These are phyloP conservation scores for Neonectria punicea DNA, from an alignment of 2,329 filamentous ascomycete genomes.

Conservation along the genomic window DNA sequence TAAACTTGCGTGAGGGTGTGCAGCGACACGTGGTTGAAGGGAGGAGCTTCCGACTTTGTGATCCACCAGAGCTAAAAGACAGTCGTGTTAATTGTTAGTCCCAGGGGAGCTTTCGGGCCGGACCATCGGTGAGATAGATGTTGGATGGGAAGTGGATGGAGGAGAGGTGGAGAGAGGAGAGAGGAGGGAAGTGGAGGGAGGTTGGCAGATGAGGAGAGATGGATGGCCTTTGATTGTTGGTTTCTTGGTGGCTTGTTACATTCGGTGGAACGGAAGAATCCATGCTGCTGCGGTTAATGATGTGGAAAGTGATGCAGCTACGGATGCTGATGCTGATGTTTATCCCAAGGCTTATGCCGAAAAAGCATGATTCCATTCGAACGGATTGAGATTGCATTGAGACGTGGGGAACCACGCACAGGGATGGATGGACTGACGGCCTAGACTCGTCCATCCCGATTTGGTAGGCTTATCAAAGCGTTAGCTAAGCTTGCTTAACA, in stretches of 20 bases:
- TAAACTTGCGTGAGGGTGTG: not conserved
- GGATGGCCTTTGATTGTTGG: no score
- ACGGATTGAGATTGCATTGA: no score
- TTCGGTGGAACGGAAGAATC: no score
- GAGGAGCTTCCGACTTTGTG: not conserved
- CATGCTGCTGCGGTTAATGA: no score
- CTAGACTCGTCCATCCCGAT: not conserved
- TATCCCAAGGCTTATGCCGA: no score
- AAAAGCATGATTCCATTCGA: no score
- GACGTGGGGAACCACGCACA: no score
- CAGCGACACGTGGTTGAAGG: conserved; percentile 17
- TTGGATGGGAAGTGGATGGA: not conserved
- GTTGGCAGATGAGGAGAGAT: not conserved
- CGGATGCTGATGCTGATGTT: no score
- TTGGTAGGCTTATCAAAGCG: conserved; percentile 39
- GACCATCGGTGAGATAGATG: not conserved
- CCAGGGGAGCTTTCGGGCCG: not conserved
- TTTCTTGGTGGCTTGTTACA: no score
- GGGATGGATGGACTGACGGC: no score
- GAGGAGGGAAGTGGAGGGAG: not conserved
- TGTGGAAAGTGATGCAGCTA: no score
- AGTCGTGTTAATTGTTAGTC: not conserved
- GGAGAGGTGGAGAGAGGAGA: not conserved
- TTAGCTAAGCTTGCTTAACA: conserved; percentile 41
- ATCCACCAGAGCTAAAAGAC: conserved; percentile 1